These are phyloP conservation scores for Cladosporium velox DNA, from an alignment of 2,329 filamentous ascomycete species.

Conservation along the genomic window DNA sequence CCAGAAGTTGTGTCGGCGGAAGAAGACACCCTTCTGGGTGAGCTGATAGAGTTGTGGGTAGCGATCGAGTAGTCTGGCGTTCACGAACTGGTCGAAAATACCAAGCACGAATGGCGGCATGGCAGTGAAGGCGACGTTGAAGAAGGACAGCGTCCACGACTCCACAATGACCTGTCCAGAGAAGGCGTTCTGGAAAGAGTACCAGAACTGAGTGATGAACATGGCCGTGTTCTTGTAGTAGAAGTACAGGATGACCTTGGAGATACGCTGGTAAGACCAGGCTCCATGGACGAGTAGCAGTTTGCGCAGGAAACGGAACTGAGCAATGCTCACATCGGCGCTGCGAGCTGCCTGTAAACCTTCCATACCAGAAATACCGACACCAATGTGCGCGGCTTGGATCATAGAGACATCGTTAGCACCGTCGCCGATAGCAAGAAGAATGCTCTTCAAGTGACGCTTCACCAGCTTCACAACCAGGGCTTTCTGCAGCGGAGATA, in stretches of 20 bases:
- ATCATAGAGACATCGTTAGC: slow-evolving; percentile 99
- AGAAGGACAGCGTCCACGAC: slow-evolving; percentile 98
- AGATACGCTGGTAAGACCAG: slow-evolving; percentile 97
- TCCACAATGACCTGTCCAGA: slow-evolving; percentile 98
- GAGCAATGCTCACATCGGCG: slow-evolving; percentile 91
- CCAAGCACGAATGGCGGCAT: slow-evolving; percentile 91
- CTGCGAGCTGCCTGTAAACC: slow-evolving; percentile 94
- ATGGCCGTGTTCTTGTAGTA: slow-evolving; percentile 99
- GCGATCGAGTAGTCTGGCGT: slow-evolving; percentile 85
- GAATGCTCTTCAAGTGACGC: slow-evolving; percentile 84
- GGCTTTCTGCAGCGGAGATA: slow-evolving; percentile 95
- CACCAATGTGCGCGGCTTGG: slow-evolving; percentile 94
- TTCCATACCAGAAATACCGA: slow-evolving; percentile 96
- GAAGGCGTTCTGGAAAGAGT: slow-evolving; percentile 97
- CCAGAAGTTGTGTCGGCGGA: slow-evolving; percentile 87
- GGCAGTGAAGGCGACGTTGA: slow-evolving; percentile 97
- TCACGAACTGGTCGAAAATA: slow-evolving; percentile 97
- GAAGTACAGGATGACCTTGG: slow-evolving; percentile 95
- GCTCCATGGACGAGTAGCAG: slow-evolving; percentile 91
- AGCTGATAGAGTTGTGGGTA: slow-evolving; percentile 96
- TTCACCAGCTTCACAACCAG: slow-evolving; percentile 98
- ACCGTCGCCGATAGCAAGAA: slow-evolving; percentile 94
- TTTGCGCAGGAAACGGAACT: slow-evolving; percentile 94
- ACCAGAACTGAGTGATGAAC: slow-evolving; percentile 99
- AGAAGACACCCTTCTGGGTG: slow-evolving; percentile 90